phyloP scores from a whole-genome alignment of 2,329 filamentous ascomycete genomes.

The Tetracladium maxilliforme region DNA sequence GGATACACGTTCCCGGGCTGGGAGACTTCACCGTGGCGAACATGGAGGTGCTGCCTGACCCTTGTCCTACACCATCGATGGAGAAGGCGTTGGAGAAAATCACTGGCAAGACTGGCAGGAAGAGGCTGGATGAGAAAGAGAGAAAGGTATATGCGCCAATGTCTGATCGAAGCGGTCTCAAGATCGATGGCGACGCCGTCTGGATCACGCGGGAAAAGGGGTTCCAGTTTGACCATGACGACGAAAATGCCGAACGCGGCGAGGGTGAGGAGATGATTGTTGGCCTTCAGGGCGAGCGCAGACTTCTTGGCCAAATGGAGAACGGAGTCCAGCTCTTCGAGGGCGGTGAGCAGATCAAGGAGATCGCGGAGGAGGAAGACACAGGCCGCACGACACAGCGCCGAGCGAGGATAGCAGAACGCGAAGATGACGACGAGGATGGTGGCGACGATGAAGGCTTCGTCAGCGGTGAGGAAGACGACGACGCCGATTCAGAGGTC shows the following conservation, averaged over 20 bases:
- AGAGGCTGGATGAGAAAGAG: slow-evolving; percentile 86
- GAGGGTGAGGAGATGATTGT: slow-evolving; percentile 92
- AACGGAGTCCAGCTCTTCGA: slow-evolving; percentile 77
- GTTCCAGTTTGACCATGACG: slow-evolving; percentile 60
- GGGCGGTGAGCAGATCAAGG: slow-evolving; percentile 54
- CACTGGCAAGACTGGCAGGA: slow-evolving; percentile 66
- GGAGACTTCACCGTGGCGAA: slow-evolving; percentile 74
- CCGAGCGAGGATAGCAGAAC: slow-evolving; percentile 39
- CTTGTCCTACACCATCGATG: slow-evolving; percentile 86
- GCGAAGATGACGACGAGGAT: slow-evolving; percentile 42
- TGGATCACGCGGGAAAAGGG: slow-evolving; percentile 65
- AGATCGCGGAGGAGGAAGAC: slow-evolving; percentile 41
- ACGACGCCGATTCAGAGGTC: slow-evolving; percentile 33
- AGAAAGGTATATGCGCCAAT: slow-evolving; percentile 94
- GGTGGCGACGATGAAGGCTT: slow-evolving; percentile 37
- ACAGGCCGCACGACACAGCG: slow-evolving; percentile 45
- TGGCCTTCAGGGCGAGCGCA: slow-evolving; percentile 69
- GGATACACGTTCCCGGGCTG: slow-evolving; percentile 83
- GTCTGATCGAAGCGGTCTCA: slow-evolving; percentile 90
- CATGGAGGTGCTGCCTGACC: slow-evolving; percentile 82
- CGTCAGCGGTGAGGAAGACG: slow-evolving; percentile 35
- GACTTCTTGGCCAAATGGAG: slow-evolving; percentile 67
- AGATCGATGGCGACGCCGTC: slow-evolving; percentile 94
- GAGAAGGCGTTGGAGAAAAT: slow-evolving; percentile 76
- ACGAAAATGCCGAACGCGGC: slow-evolving; percentile 57